These are phyloP conservation scores for Termitomyces bulborhizus DNA, from an alignment of 768 basidiomycete species.

Conservation along the genomic window DNA sequence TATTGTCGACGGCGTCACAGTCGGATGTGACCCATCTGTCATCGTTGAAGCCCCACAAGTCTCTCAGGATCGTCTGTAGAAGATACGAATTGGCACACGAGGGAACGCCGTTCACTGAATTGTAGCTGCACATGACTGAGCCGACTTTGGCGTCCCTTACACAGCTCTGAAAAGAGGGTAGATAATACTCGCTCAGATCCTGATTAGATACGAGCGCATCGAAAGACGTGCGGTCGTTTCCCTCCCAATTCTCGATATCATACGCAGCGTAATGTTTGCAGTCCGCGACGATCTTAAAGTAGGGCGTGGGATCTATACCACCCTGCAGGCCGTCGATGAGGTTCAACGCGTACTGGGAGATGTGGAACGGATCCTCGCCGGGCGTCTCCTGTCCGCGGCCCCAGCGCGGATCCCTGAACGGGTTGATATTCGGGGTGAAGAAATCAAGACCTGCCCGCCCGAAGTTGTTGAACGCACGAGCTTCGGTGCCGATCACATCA, in stretches of 20 bases:
- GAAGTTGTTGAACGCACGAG: constrained; percentile 51
- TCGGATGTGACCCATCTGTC: constrained; percentile 52
- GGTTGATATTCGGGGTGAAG: constrained; percentile 53
- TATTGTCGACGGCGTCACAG: constrained; percentile 49
- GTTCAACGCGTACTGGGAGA: constrained; percentile 46
- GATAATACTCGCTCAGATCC: constrained; percentile 51
- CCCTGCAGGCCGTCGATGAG: constrained; percentile 52
- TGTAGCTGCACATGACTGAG: constrained; percentile 61
- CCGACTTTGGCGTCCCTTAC: constrained; percentile 57
- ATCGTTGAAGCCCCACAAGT: constrained; percentile 44
- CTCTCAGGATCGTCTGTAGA: constrained; percentile 44
- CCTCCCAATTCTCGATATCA: constrained; percentile 52
- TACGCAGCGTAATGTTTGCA: constrained; percentile 61
- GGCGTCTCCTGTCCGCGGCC: constrained; percentile 58
- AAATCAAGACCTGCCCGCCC: constrained; percentile 48
- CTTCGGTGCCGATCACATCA: constrained; percentile 48
- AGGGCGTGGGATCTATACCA: constrained; percentile 44
- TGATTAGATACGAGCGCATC: constrained; percentile 48
- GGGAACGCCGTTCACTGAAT: constrained; percentile 54
- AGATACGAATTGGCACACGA: constrained; percentile 49
- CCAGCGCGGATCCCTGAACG: constrained; percentile 61
- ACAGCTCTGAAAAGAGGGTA: constrained; percentile 50
- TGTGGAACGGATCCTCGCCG: constrained; percentile 53
- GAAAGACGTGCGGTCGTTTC: constrained; percentile 41
- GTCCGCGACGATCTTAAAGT: constrained; percentile 47